Percentiles rank a stretch among this genome's conserved stretches.
Conservation (phyloP, 2,329 filamentous ascomycete genomes). For the Didymella sp. region DNA sequence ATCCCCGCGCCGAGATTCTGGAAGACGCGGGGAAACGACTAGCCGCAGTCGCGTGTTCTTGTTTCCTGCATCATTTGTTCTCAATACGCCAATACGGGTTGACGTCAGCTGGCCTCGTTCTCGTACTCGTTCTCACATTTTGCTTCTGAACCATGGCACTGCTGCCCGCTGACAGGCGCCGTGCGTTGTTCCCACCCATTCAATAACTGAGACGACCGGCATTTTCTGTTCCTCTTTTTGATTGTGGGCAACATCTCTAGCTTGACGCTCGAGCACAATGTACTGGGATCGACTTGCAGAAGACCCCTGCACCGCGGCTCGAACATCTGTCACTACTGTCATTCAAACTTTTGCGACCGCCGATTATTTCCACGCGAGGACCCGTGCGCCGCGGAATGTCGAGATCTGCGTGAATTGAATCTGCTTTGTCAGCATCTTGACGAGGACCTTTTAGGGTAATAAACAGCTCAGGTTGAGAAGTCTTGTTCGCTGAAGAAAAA, state of each 20-base stretch:
- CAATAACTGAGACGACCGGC: background rate
- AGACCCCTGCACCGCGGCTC: slow-evolving; percentile 6
- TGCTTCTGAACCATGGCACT: background rate
- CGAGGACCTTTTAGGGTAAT: background rate
- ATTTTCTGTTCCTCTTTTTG: slow-evolving; percentile 4
- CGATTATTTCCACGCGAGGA: slow-evolving; percentile 1
- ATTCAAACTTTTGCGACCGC: background rate
- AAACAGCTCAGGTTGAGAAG: background rate
- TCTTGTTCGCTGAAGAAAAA: background rate
- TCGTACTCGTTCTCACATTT: background rate
- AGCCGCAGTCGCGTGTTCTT: background rate
- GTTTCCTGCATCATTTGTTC: background rate
- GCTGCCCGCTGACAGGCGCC: background rate
- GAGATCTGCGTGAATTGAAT: background rate
- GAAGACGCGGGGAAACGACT: slow-evolving; percentile 10
- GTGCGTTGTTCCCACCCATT: background rate
- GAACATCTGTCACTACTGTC: slow-evolving; percentile 6
- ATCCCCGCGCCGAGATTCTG: slow-evolving; percentile 15
- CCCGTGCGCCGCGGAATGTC: background rate
- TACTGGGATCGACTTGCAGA: background rate
- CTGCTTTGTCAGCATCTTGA: background rate
- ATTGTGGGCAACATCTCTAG: background rate
- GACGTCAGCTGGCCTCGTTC: background rate
- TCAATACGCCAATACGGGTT: background rate
- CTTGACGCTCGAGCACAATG: slow-evolving; percentile 1